These are phyloP conservation scores for Rickenella mellea DNA, from an alignment of 768 basidiomycete species.

Conservation along the genomic window DNA sequence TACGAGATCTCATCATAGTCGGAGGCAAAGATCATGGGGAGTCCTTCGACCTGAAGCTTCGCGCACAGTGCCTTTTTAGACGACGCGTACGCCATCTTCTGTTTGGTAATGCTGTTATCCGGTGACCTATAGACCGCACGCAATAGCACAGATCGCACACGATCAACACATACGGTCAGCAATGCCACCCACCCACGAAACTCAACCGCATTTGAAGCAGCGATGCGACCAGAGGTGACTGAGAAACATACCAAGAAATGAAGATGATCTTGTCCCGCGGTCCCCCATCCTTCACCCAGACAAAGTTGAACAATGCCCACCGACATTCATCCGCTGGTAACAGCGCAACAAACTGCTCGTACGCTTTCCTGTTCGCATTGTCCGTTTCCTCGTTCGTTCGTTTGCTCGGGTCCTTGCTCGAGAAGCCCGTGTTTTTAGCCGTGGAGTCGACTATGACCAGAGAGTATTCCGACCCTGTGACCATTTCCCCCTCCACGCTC, in stretches of 20 bases:
- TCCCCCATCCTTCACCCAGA: slow-evolving; percentile 66
- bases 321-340: slow-evolving; percentile 70
- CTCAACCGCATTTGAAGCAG: background rate
- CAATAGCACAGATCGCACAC: slow-evolving; percentile 6
- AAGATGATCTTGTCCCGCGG: slow-evolving; percentile 84
- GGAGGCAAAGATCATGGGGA: slow-evolving; percentile 87
- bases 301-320: slow-evolving; percentile 92
- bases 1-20: slow-evolving; percentile 64
- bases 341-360: slow-evolving; percentile 64
- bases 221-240: background rate
- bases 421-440: slow-evolving; percentile 24
- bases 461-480: too few species aligned
- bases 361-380: too few species aligned
- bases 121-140: slow-evolving; percentile 56
- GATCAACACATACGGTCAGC: background rate
- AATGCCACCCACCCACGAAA: background rate
- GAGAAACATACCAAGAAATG: slow-evolving; percentile 64
- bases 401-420: background rate
- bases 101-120: slow-evolving; percentile 73
- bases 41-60: slow-evolving; percentile 58
- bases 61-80: slow-evolving; percentile 76
- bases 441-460: slow-evolving; percentile 73
- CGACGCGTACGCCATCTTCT: slow-evolving; percentile 90
- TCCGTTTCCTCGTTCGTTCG: too few species aligned
- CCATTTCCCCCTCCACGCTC: too few species aligned